Percentiles rank a stretch among this genome's conserved stretches.
phyloP scores from a whole-genome alignment of 2,329 filamentous ascomycete species.

The Talaromyces funiculosus region DNA sequence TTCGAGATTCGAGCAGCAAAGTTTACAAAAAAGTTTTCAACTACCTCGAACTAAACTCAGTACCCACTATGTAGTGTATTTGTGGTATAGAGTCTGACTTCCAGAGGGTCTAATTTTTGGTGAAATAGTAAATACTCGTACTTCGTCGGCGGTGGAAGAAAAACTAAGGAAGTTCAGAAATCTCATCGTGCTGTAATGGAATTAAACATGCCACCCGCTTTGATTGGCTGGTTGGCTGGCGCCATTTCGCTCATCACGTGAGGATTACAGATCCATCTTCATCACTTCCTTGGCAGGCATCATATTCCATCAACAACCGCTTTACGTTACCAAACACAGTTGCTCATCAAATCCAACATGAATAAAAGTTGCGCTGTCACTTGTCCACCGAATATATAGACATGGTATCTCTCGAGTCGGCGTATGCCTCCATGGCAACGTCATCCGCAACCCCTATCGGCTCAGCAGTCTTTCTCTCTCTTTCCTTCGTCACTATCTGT shows the following conservation, averaged over 20 bases:
- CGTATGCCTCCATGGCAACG: constrained; percentile 12
- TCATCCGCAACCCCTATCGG: constrained; percentile 53
- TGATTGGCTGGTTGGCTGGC: neutral
- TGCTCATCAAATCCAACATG: neutral
- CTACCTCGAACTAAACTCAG: neutral
- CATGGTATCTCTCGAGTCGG: constrained; percentile 10
- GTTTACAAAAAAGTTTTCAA: neutral
- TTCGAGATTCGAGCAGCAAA: neutral
- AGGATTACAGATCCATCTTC: neutral
- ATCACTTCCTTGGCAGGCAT: neutral
- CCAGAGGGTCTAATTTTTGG: neutral
- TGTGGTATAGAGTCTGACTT: neutral
- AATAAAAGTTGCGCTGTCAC: neutral
- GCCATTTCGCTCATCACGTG: neutral
- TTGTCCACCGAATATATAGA: neutral
- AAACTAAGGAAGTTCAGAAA: too few relatives aligned
- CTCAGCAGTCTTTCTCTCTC: constrained; percentile 70
- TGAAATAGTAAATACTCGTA: neutral
- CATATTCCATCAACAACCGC: neutral
- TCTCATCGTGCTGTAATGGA: too few relatives aligned
- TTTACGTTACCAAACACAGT: neutral
- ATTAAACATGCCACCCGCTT: neutral
- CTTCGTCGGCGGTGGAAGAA: too few relatives aligned
- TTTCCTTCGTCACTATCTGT: constrained; percentile 69
- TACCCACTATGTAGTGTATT: neutral